Conservation (phyloP, 2,329 filamentous ascomycete species). For the Diaporthe capsici region DNA sequence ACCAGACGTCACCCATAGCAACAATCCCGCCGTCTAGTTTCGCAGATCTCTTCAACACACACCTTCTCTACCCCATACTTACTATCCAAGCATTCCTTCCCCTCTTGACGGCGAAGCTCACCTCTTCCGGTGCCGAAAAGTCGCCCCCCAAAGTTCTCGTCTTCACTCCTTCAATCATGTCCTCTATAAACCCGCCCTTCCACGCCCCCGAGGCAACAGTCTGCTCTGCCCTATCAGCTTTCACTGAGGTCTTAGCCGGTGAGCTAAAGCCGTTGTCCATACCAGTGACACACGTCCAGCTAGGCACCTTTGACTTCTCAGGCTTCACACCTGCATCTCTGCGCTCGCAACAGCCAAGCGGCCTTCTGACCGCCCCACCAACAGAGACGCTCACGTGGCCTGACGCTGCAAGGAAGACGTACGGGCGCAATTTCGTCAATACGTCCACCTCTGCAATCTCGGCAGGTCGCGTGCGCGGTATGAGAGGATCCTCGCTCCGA, state of each 20-base stretch:
- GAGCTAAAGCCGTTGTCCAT: conserved; percentile 85
- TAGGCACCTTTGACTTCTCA: conserved; percentile 91
- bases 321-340: conserved; percentile 68
- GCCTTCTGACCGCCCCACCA: conserved; percentile 59
- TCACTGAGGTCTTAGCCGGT: conserved; percentile 82
- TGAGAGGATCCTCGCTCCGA: conserved; percentile 79
- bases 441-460: conserved; percentile 69
- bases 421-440: conserved; percentile 72
- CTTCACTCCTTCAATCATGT: conserved; percentile 84
- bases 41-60: conserved; percentile 92
- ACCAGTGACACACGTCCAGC: conserved; percentile 87
- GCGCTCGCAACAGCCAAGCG: conserved; percentile 47
- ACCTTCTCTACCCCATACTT: conserved; percentile 89
- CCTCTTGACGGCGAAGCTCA: conserved; percentile 75
- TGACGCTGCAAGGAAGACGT: conserved; percentile 70
- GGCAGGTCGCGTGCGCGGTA: conserved; percentile 69
- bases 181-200: conserved; percentile 83
- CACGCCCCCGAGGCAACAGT: conserved; percentile 89
- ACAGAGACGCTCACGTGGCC: conserved; percentile 75
- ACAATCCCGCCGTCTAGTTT: conserved; percentile 87
- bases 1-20: conserved; percentile 86
- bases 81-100: conserved; percentile 92
- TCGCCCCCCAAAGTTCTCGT: conserved; percentile 78
- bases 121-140: conserved; percentile 62
- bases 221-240: conserved; percentile 88